phyloP scores from a whole-genome alignment of 2,329 filamentous ascomycete species.

The Onygenales sp. region DNA sequence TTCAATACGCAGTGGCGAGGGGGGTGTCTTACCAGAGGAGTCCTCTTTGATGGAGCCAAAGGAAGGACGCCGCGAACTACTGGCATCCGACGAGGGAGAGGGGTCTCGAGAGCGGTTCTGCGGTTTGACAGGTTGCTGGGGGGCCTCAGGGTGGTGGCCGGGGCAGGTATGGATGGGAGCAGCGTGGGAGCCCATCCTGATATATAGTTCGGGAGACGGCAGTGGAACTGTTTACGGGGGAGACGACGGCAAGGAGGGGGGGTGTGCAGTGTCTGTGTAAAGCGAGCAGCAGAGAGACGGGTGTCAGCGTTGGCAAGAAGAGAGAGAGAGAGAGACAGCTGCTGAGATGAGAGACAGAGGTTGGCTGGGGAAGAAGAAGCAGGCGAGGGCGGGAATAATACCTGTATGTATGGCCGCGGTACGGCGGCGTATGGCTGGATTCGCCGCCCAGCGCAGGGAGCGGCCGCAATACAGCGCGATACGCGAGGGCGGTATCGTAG shows the following conservation, averaged over 20 bases:
- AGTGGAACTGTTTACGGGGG: background rate
- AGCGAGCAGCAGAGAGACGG: constrained; percentile 9
- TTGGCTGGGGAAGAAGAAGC: background rate
- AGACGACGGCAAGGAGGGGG: background rate
- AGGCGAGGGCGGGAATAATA: background rate
- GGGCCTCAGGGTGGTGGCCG: background rate
- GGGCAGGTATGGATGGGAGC: background rate
- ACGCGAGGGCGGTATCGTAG: too few species aligned
- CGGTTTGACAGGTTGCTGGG: constrained; percentile 2
- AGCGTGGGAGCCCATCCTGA: constrained; percentile 5
- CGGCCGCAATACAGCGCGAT: too few species aligned
- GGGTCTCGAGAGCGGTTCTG: constrained; percentile 19
- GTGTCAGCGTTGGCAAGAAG: constrained; percentile 12
- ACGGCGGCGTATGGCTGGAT: background rate
- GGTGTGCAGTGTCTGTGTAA: background rate
- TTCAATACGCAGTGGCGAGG: background rate
- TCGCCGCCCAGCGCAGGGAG: background rate
- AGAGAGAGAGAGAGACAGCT: background rate
- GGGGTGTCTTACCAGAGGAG: constrained; percentile 24
- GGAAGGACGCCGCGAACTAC: constrained; percentile 30
- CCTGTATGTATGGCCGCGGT: background rate
- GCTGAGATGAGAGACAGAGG: background rate
- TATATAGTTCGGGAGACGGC: constrained; percentile 4
- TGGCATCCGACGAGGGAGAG: constrained; percentile 28
- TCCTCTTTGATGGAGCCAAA: constrained; percentile 38